Evolutionary conservation across 2,329 filamentous ascomycete genomes (phyloP).

Genomic region (Aspergillus felis): DNA sequence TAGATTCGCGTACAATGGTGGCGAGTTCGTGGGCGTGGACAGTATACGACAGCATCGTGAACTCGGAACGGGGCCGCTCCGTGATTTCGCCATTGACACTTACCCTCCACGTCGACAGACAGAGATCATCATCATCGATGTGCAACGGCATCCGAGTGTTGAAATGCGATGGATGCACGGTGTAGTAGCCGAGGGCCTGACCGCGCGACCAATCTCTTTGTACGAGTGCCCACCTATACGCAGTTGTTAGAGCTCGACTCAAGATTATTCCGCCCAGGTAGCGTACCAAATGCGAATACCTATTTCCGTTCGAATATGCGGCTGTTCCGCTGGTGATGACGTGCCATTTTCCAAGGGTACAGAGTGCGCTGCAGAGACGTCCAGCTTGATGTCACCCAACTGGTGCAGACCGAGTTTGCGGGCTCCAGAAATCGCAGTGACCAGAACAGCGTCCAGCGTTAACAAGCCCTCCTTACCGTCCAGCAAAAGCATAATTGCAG

Average conservation of each 20-base stretch:
- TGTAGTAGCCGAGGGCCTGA: slow-evolving; percentile 16
- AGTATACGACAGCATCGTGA: background rate
- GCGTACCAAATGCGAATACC: background rate
- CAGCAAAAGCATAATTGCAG: slow-evolving; percentile 13
- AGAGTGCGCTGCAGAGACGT: background rate
- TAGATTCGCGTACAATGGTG: background rate
- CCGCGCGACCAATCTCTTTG: slow-evolving; percentile 16
- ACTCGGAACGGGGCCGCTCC: background rate
- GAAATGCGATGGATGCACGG: slow-evolving; percentile 11
- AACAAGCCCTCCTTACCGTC: slow-evolving; percentile 5
- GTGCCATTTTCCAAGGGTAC: background rate
- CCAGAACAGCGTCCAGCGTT: slow-evolving; percentile 11
- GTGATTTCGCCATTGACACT: slow-evolving; percentile 1
- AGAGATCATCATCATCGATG: slow-evolving; percentile 13
- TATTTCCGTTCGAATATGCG: background rate
- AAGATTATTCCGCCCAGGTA: background rate
- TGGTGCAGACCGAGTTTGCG: slow-evolving; percentile 10
- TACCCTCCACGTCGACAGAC: background rate
- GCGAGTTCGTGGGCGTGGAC: background rate
- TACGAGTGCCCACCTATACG: slow-evolving; percentile 13
- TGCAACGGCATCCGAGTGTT: slow-evolving; percentile 14
- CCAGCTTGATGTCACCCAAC: slow-evolving; percentile 5
- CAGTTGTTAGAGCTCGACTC: background rate
- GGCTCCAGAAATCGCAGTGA: slow-evolving; percentile 12
- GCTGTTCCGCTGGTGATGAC: background rate